A percentile compares a stretch with the other conserved stretches of the same genome.
phyloP scores from a whole-genome alignment of 1,139 yeast genomes.

The Yamadazyma dendronema region DNA sequence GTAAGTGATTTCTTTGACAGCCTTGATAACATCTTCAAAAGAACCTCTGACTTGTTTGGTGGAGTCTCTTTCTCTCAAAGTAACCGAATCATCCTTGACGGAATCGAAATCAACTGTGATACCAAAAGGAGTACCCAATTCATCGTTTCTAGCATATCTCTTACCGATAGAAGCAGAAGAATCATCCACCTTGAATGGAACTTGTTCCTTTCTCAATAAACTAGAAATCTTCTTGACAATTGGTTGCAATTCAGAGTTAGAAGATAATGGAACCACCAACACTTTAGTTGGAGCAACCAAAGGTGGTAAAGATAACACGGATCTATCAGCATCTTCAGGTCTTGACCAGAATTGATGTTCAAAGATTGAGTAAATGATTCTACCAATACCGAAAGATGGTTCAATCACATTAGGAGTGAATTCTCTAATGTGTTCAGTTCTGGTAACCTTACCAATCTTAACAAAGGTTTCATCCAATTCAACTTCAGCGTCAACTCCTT shows the following conservation, averaged over 20 bases:
- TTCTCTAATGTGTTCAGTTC: slow-evolving; percentile 90
- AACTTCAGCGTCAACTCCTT: slow-evolving; percentile 56
- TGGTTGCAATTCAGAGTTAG: slow-evolving; percentile 77
- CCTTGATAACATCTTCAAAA: slow-evolving; percentile 70
- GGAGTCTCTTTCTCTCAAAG: slow-evolving; percentile 97
- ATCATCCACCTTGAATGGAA: slow-evolving; percentile 96
- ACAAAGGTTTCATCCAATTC: slow-evolving; percentile 75
- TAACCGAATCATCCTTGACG: slow-evolving; percentile 82
- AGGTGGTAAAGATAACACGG: slow-evolving; percentile 91
- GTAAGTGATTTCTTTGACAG: slow-evolving; percentile 75
- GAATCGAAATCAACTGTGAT: slow-evolving; percentile 97
- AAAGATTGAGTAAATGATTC: slow-evolving; percentile 87
- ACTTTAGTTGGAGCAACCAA: slow-evolving; percentile 98
- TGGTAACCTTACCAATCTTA: slow-evolving; percentile 72
- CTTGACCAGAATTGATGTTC: slow-evolving; percentile 97
- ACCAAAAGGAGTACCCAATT: slow-evolving; percentile 99
- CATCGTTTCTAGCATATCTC: slow-evolving; percentile 98
- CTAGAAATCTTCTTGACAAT: slow-evolving; percentile 67
- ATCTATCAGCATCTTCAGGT: slow-evolving; percentile 88
- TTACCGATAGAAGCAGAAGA: slow-evolving; percentile 98
- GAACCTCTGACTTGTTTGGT: slow-evolving; percentile 97
- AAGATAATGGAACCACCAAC: slow-evolving; percentile 88
- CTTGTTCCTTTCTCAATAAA: slow-evolving; percentile 72
- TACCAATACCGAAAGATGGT: slow-evolving; percentile 99
- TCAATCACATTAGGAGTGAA: slow-evolving; percentile 97